These are phyloP conservation scores for Leishmania arabica DNA, from an alignment of 208 protist genomes.

Conservation along the genomic window DNA sequence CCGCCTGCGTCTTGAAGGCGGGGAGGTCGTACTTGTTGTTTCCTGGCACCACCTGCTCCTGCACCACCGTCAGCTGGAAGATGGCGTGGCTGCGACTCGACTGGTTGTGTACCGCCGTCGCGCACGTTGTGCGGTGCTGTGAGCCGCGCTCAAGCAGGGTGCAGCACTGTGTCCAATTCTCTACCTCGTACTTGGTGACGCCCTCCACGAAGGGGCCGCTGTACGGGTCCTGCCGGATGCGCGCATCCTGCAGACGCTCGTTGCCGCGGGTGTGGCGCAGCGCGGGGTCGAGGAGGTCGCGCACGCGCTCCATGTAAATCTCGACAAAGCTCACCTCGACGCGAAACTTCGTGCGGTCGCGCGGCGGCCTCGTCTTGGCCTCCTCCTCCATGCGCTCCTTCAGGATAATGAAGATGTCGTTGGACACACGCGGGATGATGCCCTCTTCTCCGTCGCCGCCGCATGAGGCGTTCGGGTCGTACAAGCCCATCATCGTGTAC, in stretches of 20 bases:
- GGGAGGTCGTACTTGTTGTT: constrained; percentile 76
- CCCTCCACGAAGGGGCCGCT: constrained; percentile 89
- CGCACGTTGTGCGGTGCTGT: constrained; percentile 91
- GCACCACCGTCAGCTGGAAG: constrained; percentile 87
- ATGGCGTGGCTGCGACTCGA: constrained; percentile 92
- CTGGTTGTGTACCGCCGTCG: constrained; percentile 91
- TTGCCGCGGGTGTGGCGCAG: constrained; percentile 75
- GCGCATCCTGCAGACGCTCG: constrained; percentile 85
- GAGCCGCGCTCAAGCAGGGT: constrained; percentile 90
- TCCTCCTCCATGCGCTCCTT: constrained; percentile 47
- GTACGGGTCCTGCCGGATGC: constrained; percentile 87
- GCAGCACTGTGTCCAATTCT: constrained; percentile 89
- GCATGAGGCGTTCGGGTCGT: constrained; percentile 70
- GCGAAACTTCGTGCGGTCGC: constrained; percentile 50
- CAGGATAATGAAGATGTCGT: constrained; percentile 88
- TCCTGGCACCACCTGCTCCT: constrained; percentile 64
- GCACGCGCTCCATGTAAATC: constrained; percentile 97
- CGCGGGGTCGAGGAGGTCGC: constrained; percentile 94
- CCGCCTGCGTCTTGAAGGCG: constrained; percentile 62
- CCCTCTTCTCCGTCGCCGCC: constrained; percentile 86
- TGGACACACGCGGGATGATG: constrained; percentile 91
- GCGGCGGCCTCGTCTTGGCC: constrained; percentile 26
- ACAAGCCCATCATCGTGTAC: constrained; percentile 92
- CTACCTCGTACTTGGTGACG: constrained; percentile 89
- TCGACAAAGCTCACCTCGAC: constrained; percentile 97